These are phyloP conservation scores for Phoma sp. DNA, from an alignment of 2,329 filamentous ascomycete species.

Conservation along the genomic window DNA sequence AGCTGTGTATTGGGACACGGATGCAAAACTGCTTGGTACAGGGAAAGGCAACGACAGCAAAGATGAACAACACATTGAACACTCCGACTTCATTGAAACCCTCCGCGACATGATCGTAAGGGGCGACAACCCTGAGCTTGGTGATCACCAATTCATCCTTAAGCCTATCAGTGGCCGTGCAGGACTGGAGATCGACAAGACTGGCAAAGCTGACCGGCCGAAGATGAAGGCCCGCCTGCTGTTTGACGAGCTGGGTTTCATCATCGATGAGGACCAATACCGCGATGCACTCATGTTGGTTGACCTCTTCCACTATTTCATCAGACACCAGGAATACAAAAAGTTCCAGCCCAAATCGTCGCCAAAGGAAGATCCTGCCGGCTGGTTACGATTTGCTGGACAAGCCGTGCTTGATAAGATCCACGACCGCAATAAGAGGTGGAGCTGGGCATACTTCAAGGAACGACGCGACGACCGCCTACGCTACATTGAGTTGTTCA, in stretches of 20 bases:
- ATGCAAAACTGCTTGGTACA: conserved; percentile 80
- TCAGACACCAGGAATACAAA: conserved; percentile 96
- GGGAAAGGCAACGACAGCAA: conserved; percentile 74
- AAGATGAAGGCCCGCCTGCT: conserved; percentile 89
- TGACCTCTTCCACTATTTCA: conserved; percentile 97
- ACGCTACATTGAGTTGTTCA: conserved; percentile 92
- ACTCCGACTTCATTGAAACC: conserved; percentile 77
- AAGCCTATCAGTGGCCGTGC: conserved; percentile 95
- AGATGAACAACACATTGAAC: conserved; percentile 66
- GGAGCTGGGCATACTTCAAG: conserved; percentile 96
- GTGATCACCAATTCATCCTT: conserved; percentile 87
- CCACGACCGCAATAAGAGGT: conserved; percentile 87
- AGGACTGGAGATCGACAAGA: conserved; percentile 94
- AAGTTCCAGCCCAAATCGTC: conserved; percentile 84
- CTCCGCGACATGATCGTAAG: conserved; percentile 83
- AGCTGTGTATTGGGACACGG: conserved; percentile 98
- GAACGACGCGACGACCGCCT: conserved; percentile 89
- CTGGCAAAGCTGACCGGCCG: conserved; percentile 76
- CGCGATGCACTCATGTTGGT: conserved; percentile 97
- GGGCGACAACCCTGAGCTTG: conserved; percentile 62
- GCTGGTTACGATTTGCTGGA: conserved; percentile 91
- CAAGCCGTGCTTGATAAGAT: conserved; percentile 91
- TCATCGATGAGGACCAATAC: conserved; percentile 98
- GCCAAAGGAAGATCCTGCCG: conserved; percentile 87
- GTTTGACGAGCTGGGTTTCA: conserved; percentile 96